A percentile compares a stretch with the other conserved stretches of the same genome.
Conservation (phyloP, 192 early-diverging fungal species). For the Powellomyces hirtus region DNA sequence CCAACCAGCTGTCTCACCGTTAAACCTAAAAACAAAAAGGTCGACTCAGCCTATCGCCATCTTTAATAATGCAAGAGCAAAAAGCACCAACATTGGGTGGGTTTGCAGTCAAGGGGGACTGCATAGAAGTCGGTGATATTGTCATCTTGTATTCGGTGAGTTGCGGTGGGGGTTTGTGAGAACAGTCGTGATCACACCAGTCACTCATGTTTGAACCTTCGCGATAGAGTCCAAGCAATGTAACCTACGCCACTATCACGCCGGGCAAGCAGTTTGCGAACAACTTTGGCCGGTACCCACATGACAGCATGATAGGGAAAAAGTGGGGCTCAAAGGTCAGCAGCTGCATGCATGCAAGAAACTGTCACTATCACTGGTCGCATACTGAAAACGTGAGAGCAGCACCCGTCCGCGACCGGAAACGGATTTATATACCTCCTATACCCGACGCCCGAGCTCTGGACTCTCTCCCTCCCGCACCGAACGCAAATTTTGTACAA, state of each 20-base stretch:
- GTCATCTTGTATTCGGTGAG: not conserved
- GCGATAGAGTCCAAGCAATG: conserved; percentile 66
- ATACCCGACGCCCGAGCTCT: conserved; percentile 91
- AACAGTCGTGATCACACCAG: not conserved
- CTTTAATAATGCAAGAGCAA: too few relatives aligned
- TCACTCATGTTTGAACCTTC: not conserved
- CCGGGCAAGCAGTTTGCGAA: conserved; percentile 67
- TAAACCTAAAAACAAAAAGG: too few relatives aligned
- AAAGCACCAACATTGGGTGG: too few relatives aligned
- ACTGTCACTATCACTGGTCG: too few relatives aligned
- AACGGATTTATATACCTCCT: conserved; percentile 82
- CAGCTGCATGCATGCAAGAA: not conserved
- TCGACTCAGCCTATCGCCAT: too few relatives aligned
- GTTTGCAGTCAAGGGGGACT: too few relatives aligned
- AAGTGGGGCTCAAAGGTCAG: conserved; percentile 76
- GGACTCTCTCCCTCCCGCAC: conserved; percentile 90
- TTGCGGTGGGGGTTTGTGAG: not conserved
- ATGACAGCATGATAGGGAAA: conserved; percentile 83
- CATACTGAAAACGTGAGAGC: too few relatives aligned
- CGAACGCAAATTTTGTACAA: conserved; percentile 95
- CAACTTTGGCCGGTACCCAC: conserved; percentile 76
- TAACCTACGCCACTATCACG: conserved; percentile 62
- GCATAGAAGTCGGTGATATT: too few relatives aligned
- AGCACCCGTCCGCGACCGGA: conserved; percentile 60
- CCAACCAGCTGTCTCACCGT: too few relatives aligned